These are phyloP conservation scores for Pythium myriotylum DNA, from an alignment of 352 stramenopile species.

Conservation along the genomic window DNA sequence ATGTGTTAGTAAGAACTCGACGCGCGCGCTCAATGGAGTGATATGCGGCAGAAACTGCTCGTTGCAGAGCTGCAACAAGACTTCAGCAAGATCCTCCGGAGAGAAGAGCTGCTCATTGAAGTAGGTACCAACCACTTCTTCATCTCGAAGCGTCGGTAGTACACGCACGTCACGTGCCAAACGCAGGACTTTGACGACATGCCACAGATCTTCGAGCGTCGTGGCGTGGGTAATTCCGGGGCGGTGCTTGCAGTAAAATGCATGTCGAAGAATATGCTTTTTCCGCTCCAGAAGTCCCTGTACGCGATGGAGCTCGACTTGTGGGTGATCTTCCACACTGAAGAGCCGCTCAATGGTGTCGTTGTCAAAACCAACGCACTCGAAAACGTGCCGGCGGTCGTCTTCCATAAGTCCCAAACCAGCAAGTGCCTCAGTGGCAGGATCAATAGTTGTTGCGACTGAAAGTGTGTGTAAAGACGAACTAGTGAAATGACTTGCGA, in stretches of 20 bases:
- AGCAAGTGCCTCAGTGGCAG: not conserved
- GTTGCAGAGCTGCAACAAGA: constrained; percentile 73
- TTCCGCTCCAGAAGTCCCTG: constrained; percentile 51
- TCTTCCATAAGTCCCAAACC: constrained; percentile 24
- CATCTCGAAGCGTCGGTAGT: constrained; percentile 55
- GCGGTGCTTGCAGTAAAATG: constrained; percentile 54
- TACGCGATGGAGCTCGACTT: constrained; percentile 48
- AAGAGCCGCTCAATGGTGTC: constrained; percentile 56
- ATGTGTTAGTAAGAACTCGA: constrained; percentile 58
- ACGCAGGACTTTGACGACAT: constrained; percentile 63
- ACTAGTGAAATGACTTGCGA: constrained; percentile 43
- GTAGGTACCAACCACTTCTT: constrained; percentile 46
- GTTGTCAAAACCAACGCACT: constrained; percentile 66
- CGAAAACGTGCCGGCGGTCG: constrained; percentile 50
- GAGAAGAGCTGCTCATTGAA: constrained; percentile 59
- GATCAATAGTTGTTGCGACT: too few species aligned
- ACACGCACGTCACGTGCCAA: constrained; percentile 61
- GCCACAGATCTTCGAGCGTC: constrained; percentile 72
- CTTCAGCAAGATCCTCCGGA: constrained; percentile 58
- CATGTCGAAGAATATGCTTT: constrained; percentile 49
- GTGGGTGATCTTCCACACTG: constrained; percentile 54
- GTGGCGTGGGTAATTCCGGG: constrained; percentile 44
- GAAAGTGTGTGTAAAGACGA: not conserved
- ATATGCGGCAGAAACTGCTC: constrained; percentile 74
- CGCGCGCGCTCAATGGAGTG: constrained; percentile 49